Evolutionary conservation across 1,284 basidiomycete species (phyloP), one percentile per base, ranked within the genome.

Genomic region (Ganoderma meredithae): DNA sequence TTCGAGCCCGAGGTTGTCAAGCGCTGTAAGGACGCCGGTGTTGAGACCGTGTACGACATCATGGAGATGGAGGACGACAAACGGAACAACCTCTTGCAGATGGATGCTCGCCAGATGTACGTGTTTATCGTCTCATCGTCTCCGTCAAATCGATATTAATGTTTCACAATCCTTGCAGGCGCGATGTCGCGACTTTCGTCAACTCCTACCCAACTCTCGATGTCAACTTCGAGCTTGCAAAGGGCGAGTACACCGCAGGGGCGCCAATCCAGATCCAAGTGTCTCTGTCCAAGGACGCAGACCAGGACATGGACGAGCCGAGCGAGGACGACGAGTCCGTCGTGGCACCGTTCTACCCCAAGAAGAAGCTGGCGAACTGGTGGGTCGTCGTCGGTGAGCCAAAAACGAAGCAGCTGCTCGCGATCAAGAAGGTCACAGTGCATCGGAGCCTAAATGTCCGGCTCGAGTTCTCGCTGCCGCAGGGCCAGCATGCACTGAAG

Each of bases 31-130:
- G 88, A 85, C 0, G 92, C 91, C 9, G 88, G 87, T 7, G 84
- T 96, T 62, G 94, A 95, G 72, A 93, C 92, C 1, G 95, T 98
- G 0, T 97, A 98, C 78, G 97, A 98, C 78, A 88, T 98, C 72
- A 97, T 97, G 94, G 96, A 98, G 81, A 90, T 98, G 89, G 96
- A 98, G 78, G 96, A 98, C 76, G 92, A 94, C 71, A 86, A 94
- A 78, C 87, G 96, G 43, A 95, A 91, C 71, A 84, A 90, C 61
- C 81, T 99, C 58, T 81, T 99, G 53, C 90, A 92, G 77, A 96
- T 99, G 94, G 90, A 91, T 71, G 86, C 91, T 17, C 84, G 87
- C 52, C 95, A 98, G 79, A 95, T 98, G 92, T 95, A 79, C 74
- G 92, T 80, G 8, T 31, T 39, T 47, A 40, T 49, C 39, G 5